Evolutionary conservation across 805 yeast genomes (phyloP), one percentile per base, ranked within the genome.

Genomic region (Phaffomyces thermotolerans): DNA sequence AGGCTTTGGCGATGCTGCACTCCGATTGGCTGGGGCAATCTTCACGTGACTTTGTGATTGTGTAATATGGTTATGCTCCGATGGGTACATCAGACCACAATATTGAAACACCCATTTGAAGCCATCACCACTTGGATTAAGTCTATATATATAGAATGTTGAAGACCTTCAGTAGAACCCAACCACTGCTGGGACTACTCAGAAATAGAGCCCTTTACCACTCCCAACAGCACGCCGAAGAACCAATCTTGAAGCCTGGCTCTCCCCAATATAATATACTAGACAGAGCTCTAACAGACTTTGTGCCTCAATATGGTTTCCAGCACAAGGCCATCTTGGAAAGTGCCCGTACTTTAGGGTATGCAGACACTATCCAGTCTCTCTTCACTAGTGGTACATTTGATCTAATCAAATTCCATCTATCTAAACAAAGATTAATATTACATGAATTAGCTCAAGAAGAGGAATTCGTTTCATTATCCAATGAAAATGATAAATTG

Each of bases 321-420:
- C 56, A 67, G 39, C 61, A 66, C 18, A 59, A 56, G 39, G 72
- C 83, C 30, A 64, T 81, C 4, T 63, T 71, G 4, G 62, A 67
- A 34, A 78, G 81, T 15, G 68, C 75, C 14, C 65, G 79, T 35
- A 65, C 62, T 3, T 59, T 68, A 50, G 72, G 74, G 6, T 73
- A 73, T 53, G 66, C 75, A 39, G 87, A 81, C 47, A 63, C 71
- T n/a, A 65, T 71, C 9, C 65, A 58, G 17, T 64, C 75, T 57
- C 46, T 71, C 17, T 71, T 69, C 49, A 61, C 64, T 5, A 54
- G 60, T 34, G 79, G 79, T 4, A 62, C 67, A 10, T 64, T 70
- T 34, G 78, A 78, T 42, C 72, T 84, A 47, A 73, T 79, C 40
- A 75, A 70, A 59, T 72, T 76, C 45, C 77, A 80, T 62, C 57